These are phyloP conservation scores for Polysphondylium violaceum DNA, from an alignment of 78 protist genomes.

Conservation along the genomic window DNA sequence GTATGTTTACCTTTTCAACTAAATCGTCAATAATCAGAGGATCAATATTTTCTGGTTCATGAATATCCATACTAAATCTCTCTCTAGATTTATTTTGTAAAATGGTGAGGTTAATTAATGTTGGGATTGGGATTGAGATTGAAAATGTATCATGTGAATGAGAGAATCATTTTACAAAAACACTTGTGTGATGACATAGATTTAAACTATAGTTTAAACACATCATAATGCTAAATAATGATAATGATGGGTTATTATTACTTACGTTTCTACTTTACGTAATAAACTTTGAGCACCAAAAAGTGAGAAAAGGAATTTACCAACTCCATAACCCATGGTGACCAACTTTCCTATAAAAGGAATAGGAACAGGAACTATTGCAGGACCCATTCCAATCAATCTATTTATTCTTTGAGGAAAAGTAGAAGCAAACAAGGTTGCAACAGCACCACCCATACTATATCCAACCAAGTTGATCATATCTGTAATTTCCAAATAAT, in stretches of 20 bases:
- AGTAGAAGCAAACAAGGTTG: slow-evolving; percentile 24
- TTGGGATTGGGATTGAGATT: background rate
- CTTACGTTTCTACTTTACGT: slow-evolving; percentile 8
- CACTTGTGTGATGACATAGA: too few species aligned
- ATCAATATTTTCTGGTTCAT: slow-evolving; percentile 6
- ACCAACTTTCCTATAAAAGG: slow-evolving; percentile 26
- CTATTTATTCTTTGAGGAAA: slow-evolving; percentile 24
- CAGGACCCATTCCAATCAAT: slow-evolving; percentile 17
- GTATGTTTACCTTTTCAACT: slow-evolving; percentile 22
- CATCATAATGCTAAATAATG: too few species aligned
- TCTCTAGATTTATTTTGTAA: too few species aligned
- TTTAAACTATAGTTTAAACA: too few species aligned
- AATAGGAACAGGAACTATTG: slow-evolving; percentile 23
- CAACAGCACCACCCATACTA: slow-evolving; percentile 72
- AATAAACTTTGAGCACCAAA: slow-evolving; percentile 20
- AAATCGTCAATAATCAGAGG: slow-evolving; percentile 37
- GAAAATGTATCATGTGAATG: background rate
- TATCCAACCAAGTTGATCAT: slow-evolving; percentile 32
- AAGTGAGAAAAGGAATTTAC: slow-evolving; percentile 22
- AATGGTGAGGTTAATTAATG: too few species aligned
- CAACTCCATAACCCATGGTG: slow-evolving; percentile 19
- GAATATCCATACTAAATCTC: slow-evolving; percentile 35
- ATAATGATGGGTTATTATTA: background rate
- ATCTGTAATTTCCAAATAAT: slow-evolving; percentile 23
- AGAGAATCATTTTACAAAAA: background rate